Evolutionary conservation across 192 early-diverging fungal species (phyloP), one percentile per base, ranked within the genome.

Genomic region (Rhizophagus sp.): DNA sequence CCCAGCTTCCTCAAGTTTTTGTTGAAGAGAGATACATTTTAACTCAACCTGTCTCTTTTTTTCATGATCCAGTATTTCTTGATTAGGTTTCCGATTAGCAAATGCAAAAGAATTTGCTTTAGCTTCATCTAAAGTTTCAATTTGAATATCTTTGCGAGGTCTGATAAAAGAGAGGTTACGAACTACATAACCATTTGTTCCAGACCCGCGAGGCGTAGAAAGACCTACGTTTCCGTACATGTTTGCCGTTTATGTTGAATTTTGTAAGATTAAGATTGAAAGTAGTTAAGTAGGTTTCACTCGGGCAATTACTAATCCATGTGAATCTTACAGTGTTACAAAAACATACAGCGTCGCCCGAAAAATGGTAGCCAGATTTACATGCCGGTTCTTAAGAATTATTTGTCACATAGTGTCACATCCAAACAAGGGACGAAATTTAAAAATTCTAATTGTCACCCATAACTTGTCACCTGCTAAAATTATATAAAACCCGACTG

Each of bases 121-220:
- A 50, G 83, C 83, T 50, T 88, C 88, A 24, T 88, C 87, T 3
- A 74, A 72, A 70, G 84, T 73, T 5, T 77, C 80, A 52, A 76
- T 66, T 34, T 83, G 79, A 27, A 82, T 80, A 13, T 81, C 83
- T 19, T 81, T 85, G n/a, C 86, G 84, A 6, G 90, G 83, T 75
- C 88, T 86, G 47, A 98, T 83, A 33, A 87, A 82, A 15, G 96
- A 95, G 68, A 94, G 84, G 86, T 97, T 99, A 41, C 94, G 92
- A 62, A 96, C 94, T 9, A 99, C 94, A 84, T 96, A 97, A 71
- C 98, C 98, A 82, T 98, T 99, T 10, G 98, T 99, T 49, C 98
- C 98, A 66, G 88, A 94, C 19, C 94, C 94, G 68, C 94, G 91
- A 25, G 93, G 88, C 6, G 94, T 94, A 25, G 88, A 83, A 15